These are phyloP conservation scores for Arthrobotrys megalospora DNA, from an alignment of 2,329 filamentous ascomycete species.

Conservation along the genomic window DNA sequence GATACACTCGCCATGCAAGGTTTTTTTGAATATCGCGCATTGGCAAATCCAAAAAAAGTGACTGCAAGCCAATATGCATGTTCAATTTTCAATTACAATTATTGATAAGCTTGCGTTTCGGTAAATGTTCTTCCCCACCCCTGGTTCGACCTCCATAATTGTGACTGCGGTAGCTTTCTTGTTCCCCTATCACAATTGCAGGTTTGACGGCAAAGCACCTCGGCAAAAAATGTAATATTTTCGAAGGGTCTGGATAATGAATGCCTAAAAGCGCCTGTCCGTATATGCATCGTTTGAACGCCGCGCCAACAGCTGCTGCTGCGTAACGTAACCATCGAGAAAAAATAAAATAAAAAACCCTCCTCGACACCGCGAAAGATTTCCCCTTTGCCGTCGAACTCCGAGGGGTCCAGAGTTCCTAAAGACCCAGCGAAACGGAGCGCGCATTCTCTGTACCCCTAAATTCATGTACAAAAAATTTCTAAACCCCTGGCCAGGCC, in stretches of 20 bases:
- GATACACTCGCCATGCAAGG: constrained; percentile 11
- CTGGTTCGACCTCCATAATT: constrained; percentile 35
- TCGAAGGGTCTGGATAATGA: neutral
- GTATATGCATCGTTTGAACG: constrained; percentile 9
- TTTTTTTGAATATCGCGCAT: constrained; percentile 56
- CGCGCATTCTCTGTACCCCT: neutral
- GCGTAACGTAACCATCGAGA: neutral
- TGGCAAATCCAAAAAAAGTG: constrained; percentile 30
- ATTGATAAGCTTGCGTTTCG: constrained; percentile 59
- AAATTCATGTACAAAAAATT: constrained; percentile 10
- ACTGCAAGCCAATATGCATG: constrained; percentile 28
- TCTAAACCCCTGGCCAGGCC: constrained; percentile 13
- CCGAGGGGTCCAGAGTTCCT: neutral
- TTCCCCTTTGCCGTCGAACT: constrained; percentile 12
- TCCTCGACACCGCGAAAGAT: constrained; percentile 10
- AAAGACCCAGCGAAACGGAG: neutral
- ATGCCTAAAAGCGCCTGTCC: constrained; percentile 27
- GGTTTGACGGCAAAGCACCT: constrained; percentile 45
- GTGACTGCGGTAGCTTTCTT: constrained; percentile 12
- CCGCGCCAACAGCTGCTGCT: neutral
- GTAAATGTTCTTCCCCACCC: constrained; percentile 46
- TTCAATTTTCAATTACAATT: constrained; percentile 22
- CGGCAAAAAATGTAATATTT: constrained; percentile 38
- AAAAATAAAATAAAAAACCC: constrained; percentile 2
- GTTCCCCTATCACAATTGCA: constrained; percentile 39